Evolutionary conservation across 2,329 filamentous ascomycete genomes (phyloP), one percentile per base, ranked within the genome.

Genomic region (Penicillium sp.): DNA sequence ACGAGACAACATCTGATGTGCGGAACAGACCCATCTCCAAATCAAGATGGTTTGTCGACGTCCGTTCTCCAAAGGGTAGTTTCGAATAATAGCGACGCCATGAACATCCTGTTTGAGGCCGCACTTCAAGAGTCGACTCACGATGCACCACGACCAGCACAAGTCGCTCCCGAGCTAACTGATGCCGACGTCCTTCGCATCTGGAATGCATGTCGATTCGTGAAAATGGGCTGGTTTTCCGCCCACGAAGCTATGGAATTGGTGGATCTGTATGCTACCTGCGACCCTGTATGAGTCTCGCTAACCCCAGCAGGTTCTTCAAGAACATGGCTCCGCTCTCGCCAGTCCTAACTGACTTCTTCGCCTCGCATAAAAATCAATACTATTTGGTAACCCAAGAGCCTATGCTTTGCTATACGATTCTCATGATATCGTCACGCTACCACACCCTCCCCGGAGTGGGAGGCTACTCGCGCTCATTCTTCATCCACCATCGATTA

Each of bases 141-240:
- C 58, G 43, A 69, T 65, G 31, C 63, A n/a, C 22, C 21, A 46
- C 43, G 1, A 18, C 54, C 29, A 52, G 55, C 14, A 47, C 63
- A 13, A 32, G 5, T 11, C 5, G 47, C 42, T 21, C 52, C 6
- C 18, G 47, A 46, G 61, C 58, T 58, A 27, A 58, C 57, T 14
- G 61, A 64, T 10, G 48, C 54, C 1, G 67, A 72, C 27, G 73
- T 75, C 11, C 61, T 79, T 5, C 69, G 71, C 21, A 62, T 77
- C 24, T 81, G 78, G 79, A 77, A 76, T n/a, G 67, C 70, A 0
- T 79, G 76, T 57, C 75, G 79, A 1, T 82, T 81, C 54, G 79
- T 82, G 18, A 77, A 76, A 52, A 79, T 80, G 75, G 81, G 80
- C 0, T 82, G 79, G 80, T 78, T 83, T 47, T 78, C 78, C 0